Conservation (phyloP, 2,329 filamentous ascomycete genomes). For the Apiospora phragmitis region DNA sequence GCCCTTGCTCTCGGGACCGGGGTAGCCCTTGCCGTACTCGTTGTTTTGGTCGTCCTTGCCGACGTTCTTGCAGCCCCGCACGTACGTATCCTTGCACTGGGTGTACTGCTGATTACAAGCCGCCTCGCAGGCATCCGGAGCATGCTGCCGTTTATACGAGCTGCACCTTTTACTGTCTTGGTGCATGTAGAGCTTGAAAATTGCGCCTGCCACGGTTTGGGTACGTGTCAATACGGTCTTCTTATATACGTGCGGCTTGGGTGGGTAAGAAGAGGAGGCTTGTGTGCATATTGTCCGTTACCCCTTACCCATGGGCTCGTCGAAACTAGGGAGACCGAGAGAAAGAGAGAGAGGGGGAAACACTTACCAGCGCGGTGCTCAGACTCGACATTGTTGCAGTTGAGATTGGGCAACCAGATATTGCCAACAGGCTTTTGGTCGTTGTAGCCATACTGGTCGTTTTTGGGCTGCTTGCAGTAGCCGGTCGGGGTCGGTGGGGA, state of each 20-base stretch:
- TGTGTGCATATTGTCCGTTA: too few relatives aligned
- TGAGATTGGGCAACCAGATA: background rate
- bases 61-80: background rate
- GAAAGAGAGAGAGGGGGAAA: background rate
- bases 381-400: constrained; percentile 1
- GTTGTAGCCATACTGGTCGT: background rate
- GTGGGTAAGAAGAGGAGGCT: too few relatives aligned
- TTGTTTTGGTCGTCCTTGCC: background rate
- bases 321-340: background rate
- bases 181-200: constrained; percentile 4
- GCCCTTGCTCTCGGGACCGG: background rate
- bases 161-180: background rate
- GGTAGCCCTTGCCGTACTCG: constrained; percentile 2
- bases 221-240: background rate
- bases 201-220: background rate
- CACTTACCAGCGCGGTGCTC: background rate
- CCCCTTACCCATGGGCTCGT: background rate
- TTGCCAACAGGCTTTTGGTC: background rate
- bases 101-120: background rate
- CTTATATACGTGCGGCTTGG: background rate
- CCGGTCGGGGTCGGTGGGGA: background rate
- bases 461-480: background rate
- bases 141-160: constrained; percentile 3
- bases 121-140: background rate
- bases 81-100: background rate